phyloP scores from a whole-genome alignment of 306 rosid species.

The Pueraria montana region DNA sequence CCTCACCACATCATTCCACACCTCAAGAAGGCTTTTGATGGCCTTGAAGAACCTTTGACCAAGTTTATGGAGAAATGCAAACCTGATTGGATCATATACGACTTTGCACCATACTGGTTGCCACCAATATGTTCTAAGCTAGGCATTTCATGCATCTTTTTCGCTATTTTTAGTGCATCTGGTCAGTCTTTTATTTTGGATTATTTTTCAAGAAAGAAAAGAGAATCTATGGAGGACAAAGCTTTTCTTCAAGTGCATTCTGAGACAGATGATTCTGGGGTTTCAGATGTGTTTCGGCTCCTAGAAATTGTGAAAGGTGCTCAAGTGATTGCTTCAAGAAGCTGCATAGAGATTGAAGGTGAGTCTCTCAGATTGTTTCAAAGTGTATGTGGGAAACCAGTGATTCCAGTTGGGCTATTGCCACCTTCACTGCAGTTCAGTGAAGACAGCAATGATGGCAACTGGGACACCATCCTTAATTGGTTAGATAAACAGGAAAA shows the following conservation, averaged over 20 bases:
- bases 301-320: not conserved
- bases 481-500: slow-evolving; percentile 5
- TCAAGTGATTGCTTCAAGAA: not conserved
- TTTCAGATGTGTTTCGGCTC: not conserved
- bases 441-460: not conserved
- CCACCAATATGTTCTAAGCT: no score
- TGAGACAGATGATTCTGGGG: not conserved
- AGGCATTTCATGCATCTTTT: no score
- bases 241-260: not conserved
- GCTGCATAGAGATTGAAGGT: not conserved
- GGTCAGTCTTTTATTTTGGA: not conserved
- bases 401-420: not conserved
- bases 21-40: no score
- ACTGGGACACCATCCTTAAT: not conserved
- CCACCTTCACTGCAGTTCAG: not conserved
- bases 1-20: no score
- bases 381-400: not conserved
- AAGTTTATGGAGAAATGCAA: no score
- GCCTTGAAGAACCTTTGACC: no score
- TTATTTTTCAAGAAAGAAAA: not conserved
- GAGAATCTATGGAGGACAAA: not conserved
- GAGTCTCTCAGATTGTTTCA: not conserved
- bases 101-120: no score
- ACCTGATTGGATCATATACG: no score
- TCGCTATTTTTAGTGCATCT: no score